Conservation (phyloP, 345 rosid species). For the Litchi chinensis region DNA sequence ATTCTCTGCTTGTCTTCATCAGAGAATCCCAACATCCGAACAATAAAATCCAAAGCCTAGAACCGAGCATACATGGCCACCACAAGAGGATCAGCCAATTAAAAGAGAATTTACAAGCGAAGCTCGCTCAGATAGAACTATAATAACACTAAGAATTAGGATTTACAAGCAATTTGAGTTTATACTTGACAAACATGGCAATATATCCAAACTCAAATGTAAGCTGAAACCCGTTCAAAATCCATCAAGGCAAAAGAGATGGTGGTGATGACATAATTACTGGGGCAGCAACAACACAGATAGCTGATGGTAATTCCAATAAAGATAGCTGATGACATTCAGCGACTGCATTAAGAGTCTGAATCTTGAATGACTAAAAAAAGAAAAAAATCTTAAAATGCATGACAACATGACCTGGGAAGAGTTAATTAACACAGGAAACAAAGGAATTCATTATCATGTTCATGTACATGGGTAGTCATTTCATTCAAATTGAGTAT, state of each 20-base stretch:
- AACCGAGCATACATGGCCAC: background rate
- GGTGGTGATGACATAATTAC: background rate
- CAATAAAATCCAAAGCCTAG: conserved; percentile 96
- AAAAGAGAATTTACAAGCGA: background rate
- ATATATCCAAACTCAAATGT: background rate
- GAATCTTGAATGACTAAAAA: too few relatives aligned
- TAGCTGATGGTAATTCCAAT: background rate
- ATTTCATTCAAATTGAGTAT: background rate
- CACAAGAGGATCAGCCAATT: background rate
- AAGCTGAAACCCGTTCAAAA: background rate
- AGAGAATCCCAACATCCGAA: conserved; percentile 92
- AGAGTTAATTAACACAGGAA: background rate
- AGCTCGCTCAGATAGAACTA: background rate
- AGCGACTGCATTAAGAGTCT: too few relatives aligned
- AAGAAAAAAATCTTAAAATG: background rate
- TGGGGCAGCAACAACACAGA: background rate
- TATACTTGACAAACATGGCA: background rate
- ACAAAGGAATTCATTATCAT: background rate
- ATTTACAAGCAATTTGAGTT: background rate
- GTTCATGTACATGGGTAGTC: background rate
- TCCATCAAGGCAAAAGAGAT: background rate
- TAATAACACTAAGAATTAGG: background rate
- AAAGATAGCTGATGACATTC: background rate
- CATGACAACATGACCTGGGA: background rate
- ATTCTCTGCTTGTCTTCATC: conserved; percentile 95